Base-by-base conservation (phyloP, 1,284 basidiomycete species). In the Bondarzewia mesenterica region DNA sequence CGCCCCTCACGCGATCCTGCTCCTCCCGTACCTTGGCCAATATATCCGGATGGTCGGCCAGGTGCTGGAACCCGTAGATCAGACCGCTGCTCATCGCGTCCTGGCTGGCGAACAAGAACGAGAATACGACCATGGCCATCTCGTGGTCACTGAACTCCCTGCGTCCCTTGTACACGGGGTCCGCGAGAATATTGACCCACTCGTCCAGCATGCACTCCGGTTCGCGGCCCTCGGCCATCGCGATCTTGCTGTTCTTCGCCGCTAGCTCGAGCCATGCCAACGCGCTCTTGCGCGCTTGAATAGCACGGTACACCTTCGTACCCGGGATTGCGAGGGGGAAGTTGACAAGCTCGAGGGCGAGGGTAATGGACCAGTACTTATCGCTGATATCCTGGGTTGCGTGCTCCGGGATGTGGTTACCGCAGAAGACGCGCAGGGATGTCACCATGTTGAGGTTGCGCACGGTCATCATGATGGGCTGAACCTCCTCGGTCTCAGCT, bases 401-500 rank as follows among this genome's bases (percentile, higher is more conserved):
- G 10, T 82, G 68, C 10, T 91, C 84, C 25, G 89, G 80, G 57
- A 99, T 86, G 67, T 99, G 91, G 55, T 76, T 72, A 37, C 95
- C 95, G 61, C 94, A 91, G 71, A 99, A 99, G 50, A 98, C 95
- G 47, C 85, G 82, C 26, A 99, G 82, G 10, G 94, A 98, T 3
- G 93, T 95, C 57, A 94, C 89, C 94, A 99, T 98, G 74, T 99
- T 99, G 57, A 97, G 74, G 62, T 89, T 82, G 52, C 96, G 90
- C 64, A 92, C 87, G 29, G 75, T 78, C 80, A 89, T 85, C 93
- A 96, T 96, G 73, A 94, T 89, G 5, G 80, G 69, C 57, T 78
- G 70, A 20, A 85, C 72, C 1, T 72, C 63, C 1, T 74, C 56
- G 49, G 75, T 68, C 45, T 71, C 68, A 26, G 72, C 70, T 22